phyloP scores from a whole-genome alignment of 352 stramenopile species.

The Phytophthora chlamydospora region DNA sequence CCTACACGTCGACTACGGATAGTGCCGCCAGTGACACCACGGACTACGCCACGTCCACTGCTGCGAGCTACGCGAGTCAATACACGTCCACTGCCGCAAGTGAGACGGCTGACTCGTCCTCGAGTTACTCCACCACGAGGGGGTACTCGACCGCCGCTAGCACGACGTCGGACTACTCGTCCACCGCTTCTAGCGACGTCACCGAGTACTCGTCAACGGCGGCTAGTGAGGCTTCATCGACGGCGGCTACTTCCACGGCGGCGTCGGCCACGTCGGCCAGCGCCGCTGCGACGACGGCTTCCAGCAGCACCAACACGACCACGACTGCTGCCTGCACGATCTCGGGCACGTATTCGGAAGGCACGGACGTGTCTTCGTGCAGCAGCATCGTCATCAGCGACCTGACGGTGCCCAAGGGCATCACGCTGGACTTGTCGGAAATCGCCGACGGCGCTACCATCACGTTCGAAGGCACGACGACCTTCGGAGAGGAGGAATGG shows the following conservation, averaged over 20 bases:
- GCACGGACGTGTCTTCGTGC: constrained; percentile 28
- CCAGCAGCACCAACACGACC: constrained; percentile 3
- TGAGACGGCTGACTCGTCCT: background rate
- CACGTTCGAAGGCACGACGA: constrained; percentile 42
- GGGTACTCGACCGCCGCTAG: constrained; percentile 6
- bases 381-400: constrained; percentile 31
- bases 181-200: constrained; percentile 1
- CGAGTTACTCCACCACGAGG: too few relatives aligned
- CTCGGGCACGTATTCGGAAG: constrained; percentile 34
- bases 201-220: constrained; percentile 9
- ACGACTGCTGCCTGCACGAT: constrained; percentile 26
- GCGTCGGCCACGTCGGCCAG: constrained; percentile 1
- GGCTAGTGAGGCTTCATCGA: background rate
- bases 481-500: constrained; percentile 30
- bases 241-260: constrained; percentile 1
- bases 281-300: background rate
- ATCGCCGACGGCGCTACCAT: constrained; percentile 32
- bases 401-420: constrained; percentile 29
- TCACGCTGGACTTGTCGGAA: constrained; percentile 38
- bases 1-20: background rate
- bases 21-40: constrained; percentile 5
- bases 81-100: constrained; percentile 11
- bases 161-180: constrained; percentile 2
- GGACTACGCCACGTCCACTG: constrained; percentile 3
- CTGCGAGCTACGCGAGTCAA: constrained; percentile 1